Evolutionary conservation across 768 basidiomycete species (phyloP), one percentile per base, ranked within the genome.

Genomic region (Cyathus striatus): DNA sequence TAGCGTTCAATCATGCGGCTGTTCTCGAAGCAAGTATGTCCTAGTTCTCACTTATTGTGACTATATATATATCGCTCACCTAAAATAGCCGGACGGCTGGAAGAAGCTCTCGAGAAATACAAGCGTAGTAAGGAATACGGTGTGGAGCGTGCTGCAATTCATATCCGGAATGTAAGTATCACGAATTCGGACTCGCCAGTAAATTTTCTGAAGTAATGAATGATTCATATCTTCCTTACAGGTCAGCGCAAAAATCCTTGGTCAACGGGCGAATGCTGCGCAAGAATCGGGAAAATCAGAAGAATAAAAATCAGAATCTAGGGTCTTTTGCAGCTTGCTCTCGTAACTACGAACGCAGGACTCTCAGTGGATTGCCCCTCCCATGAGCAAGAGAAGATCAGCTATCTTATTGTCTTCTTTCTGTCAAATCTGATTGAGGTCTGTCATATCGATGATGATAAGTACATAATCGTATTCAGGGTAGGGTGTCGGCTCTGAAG

Each of bases 1-100:
- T 92, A 56, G 83, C 87, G 13, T 93, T 91, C 73, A 93, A 93
- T 68, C 77, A 90, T 45, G 90, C 86, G 40, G 90, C 89, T 35
- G 88, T 93, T 53, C 73, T 92, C 47, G 90, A 93, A 81, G 90
- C 90, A 43, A 79, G 90, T 89, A 52, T 53, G 83, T 73, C 44
- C 46, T 9, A 12, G 16, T 26, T 43, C 9, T 21, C 42, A 10
- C 23, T 43, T 43, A 43, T 43, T 43, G 42, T 43, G 39, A 36
- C 36, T 45, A 7, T 36, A 61, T 50, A 58, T 65, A 50, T 52
- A 44, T 49, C 40, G 48, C 38, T 35, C 49, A 51, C 47, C 52
- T 45, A 33, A 56, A 51, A 46, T 62, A 91, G 89, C 81, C 55
- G 88, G 86, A 38, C 75, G 76, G 45, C 72, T 93, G 37, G 86